phyloP scores from a whole-genome alignment of 768 basidiomycete species.

The Hortiboletus campestris region DNA sequence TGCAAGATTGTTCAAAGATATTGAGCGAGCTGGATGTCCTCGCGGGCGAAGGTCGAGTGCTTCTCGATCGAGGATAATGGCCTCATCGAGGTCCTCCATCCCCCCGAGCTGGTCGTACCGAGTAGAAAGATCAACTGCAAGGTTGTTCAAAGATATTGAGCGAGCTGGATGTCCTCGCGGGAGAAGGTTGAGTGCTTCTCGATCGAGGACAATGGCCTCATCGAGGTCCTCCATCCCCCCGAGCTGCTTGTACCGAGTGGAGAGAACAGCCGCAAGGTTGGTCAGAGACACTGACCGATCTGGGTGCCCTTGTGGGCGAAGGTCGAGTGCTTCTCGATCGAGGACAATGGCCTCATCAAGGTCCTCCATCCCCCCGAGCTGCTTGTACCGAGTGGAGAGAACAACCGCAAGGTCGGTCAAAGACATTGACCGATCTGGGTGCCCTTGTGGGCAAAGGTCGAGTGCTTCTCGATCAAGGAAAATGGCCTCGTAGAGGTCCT shows the following conservation, averaged over 20 bases:
- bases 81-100: no score
- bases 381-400: not conserved
- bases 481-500: constrained; percentile 1
- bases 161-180: no score
- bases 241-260: not conserved
- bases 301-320: not conserved
- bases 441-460: not conserved
- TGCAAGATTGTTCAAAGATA: no score
- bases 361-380: not conserved
- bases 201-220: no score
- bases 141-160: no score
- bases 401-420: not conserved
- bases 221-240: no score
- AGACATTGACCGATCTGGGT: not conserved
- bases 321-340: not conserved
- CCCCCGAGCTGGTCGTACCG: no score
- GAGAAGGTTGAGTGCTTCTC: no score
- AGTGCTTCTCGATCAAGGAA: not conserved
- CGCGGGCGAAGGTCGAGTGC: no score
- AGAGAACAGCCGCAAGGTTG: not conserved
- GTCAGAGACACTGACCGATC: not conserved
- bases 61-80: no score
- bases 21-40: no score
- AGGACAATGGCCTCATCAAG: not conserved
- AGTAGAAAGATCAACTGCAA: no score